Evolutionary conservation across 768 basidiomycete genomes (phyloP).

Genomic region (Leucocoprinus leucothites): DNA sequence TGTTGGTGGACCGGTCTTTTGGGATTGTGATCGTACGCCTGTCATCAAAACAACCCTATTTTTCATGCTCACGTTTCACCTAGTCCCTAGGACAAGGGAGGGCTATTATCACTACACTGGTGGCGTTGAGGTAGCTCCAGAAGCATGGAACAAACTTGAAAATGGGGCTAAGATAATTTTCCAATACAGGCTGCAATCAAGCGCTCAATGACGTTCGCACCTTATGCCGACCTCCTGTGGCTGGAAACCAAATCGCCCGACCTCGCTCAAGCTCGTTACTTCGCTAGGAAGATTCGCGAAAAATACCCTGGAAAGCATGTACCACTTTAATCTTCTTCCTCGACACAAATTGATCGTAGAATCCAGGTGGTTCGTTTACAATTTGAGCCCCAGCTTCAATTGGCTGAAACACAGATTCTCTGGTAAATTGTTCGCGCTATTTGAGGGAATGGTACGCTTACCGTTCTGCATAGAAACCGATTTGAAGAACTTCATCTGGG

Average conservation of each 20-base stretch:
- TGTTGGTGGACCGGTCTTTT: constrained; percentile 66
- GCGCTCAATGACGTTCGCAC: constrained; percentile 75
- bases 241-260: constrained; percentile 90
- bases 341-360: constrained; percentile 2
- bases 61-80: not conserved
- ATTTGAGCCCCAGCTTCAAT: constrained; percentile 92
- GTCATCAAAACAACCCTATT: not conserved
- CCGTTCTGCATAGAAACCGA: constrained; percentile 50
- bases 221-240: constrained; percentile 89
- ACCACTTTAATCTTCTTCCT: not conserved
- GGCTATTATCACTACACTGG: constrained; percentile 89
- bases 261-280: constrained; percentile 72
- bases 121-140: constrained; percentile 56
- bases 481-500: constrained; percentile 86
- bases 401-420: constrained; percentile 84
- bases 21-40: constrained; percentile 86
- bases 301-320: constrained; percentile 70
- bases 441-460: not conserved
- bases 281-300: constrained; percentile 72
- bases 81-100: constrained; percentile 85
- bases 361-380: constrained; percentile 82
- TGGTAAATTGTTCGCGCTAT: constrained; percentile 31
- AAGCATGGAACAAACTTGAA: not conserved
- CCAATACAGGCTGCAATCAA: constrained; percentile 67
- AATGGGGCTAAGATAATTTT: not conserved